These are phyloP conservation scores for Sporothrix phasma DNA, from an alignment of 2,329 filamentous ascomycete species.

Conservation along the genomic window DNA sequence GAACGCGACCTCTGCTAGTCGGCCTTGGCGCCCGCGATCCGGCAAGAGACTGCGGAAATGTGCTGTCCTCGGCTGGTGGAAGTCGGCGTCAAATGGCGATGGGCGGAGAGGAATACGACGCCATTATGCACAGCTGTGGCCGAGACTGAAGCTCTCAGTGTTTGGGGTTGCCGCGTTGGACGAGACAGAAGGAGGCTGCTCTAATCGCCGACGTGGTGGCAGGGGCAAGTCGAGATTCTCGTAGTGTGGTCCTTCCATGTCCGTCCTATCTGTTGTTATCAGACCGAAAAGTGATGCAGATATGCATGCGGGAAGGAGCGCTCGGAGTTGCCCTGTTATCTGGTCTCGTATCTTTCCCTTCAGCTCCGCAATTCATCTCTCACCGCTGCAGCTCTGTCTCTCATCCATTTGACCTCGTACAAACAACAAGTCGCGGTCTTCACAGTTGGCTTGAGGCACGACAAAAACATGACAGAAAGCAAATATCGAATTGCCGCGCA, in stretches of 20 bases:
- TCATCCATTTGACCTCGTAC: too few relatives aligned
- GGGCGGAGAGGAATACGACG: neutral
- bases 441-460: too few relatives aligned
- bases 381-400: neutral
- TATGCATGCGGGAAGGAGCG: neutral
- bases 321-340: neutral
- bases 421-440: too few relatives aligned
- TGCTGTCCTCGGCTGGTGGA: neutral
- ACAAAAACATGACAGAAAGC: too few relatives aligned
- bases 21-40: neutral
- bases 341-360: neutral
- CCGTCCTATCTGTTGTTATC: constrained; percentile 1
- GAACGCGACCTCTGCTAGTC: neutral
- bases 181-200: neutral
- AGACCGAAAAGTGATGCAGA: neutral
- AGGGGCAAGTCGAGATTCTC: too few relatives aligned
- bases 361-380: neutral
- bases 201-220: too few relatives aligned
- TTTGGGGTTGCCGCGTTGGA: neutral
- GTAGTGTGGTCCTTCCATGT: neutral
- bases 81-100: neutral
- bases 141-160: neutral
- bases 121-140: neutral
- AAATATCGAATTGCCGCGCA: too few relatives aligned
- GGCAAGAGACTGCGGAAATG: neutral